These are phyloP conservation scores for Plasmodium fragile DNA, from an alignment of 169 alveolate species.

Conservation along the genomic window DNA sequence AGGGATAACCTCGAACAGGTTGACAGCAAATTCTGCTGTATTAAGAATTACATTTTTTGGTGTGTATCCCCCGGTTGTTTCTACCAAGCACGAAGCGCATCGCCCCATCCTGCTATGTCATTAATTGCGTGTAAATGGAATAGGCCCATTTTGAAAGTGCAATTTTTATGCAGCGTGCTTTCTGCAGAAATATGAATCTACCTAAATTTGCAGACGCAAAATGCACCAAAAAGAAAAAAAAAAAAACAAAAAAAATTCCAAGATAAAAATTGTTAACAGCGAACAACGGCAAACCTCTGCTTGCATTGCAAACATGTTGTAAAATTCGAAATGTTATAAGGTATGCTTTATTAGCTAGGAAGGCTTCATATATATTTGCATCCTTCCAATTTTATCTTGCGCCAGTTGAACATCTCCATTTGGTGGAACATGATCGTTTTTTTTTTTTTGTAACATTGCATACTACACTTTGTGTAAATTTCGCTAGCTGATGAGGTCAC, in stretches of 20 bases:
- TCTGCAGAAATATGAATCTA: neutral
- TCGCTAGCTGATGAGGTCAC: neutral
- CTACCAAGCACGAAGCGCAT: neutral
- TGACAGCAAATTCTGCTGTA: neutral
- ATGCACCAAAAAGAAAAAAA: neutral
- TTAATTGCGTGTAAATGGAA: neutral
- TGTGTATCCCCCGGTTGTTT: neutral
- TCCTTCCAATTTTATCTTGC: neutral
- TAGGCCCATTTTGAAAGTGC: neutral
- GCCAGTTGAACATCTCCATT: neutral
- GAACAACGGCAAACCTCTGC: neutral
- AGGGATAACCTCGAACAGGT: neutral
- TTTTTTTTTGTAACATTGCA: neutral
- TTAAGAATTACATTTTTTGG: neutral
- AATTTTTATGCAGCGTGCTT: neutral
- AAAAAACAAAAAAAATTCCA: neutral
- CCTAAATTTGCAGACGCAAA: neutral
- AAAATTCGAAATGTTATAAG: neutral
- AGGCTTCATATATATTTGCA: neutral
- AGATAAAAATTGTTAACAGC: neutral
- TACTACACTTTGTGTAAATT: neutral
- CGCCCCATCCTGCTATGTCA: neutral
- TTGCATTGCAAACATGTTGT: neutral
- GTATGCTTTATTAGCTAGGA: neutral
- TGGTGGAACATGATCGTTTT: neutral